Evolutionary conservation across 495 filamentous ascomycete genomes (phyloP).

Genomic region (Hyaloscypha bicolor): DNA sequence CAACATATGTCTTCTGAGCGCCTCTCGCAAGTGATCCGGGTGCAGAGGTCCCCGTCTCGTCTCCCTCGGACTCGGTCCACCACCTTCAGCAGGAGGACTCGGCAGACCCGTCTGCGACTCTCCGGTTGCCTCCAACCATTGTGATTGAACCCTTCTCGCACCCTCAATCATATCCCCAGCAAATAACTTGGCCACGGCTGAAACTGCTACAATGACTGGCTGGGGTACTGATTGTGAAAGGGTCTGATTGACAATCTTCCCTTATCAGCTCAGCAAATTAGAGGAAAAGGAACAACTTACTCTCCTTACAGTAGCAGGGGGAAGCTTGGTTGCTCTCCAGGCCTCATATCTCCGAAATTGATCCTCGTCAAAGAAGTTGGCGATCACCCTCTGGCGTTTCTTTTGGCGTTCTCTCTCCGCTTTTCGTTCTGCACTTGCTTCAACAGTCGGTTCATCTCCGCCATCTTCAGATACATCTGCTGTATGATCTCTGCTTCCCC

Average conservation of each 20-base stretch:
- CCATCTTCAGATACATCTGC: constrained; percentile 66
- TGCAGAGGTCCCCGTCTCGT: constrained; percentile 68
- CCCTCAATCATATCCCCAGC: constrained; percentile 81
- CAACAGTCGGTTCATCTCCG: constrained; percentile 61
- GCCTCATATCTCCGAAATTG: constrained; percentile 75
- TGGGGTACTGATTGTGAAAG: constrained; percentile 84
- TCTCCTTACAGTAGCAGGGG: constrained; percentile 49
- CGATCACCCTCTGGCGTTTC: constrained; percentile 59
- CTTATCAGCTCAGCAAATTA: background rate
- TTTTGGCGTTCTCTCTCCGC: constrained; percentile 73
- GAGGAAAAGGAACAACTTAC: constrained; percentile 36
- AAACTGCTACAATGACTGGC: constrained; percentile 77
- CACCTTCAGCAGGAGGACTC: constrained; percentile 34
- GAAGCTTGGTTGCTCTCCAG: constrained; percentile 70
- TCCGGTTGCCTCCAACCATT: constrained; percentile 66
- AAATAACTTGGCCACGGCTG: constrained; percentile 81
- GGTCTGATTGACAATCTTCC: constrained; percentile 79
- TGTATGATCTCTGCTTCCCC: constrained; percentile 28
- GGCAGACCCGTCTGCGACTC: constrained; percentile 26
- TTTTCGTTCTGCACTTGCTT: constrained; percentile 63
- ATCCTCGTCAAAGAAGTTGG: constrained; percentile 64
- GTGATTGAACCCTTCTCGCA: constrained; percentile 74
- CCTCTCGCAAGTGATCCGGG: constrained; percentile 82
- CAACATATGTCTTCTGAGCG: constrained; percentile 69
- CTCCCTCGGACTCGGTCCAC: constrained; percentile 33